Evolutionary conservation across 345 rosid species (phyloP), one percentile per base, ranked within the genome.

Genomic region (Ailanthus altissimus): DNA sequence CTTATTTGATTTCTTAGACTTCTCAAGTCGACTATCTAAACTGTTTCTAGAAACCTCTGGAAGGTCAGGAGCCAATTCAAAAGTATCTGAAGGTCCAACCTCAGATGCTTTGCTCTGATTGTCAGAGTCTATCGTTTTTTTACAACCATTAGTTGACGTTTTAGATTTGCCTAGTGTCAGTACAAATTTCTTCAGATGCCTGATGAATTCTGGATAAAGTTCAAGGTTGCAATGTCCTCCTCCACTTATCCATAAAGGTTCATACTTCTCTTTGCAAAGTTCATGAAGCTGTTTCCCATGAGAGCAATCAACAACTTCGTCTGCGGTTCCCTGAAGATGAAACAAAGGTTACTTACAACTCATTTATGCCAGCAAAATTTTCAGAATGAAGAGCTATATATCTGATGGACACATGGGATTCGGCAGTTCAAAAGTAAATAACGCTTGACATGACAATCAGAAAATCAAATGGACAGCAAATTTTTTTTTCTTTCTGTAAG

Each of bases 171-270:
- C 86, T 59, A 93, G 77, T 26, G 89, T 79, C 63, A 81, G 59
- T 43, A 91, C 94, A 75, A 86, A 94, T 77, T 89, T 92, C 90
- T 90, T 91, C 75, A 93, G 84, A 76, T 91, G 93, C 80, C 78
- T 88, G 57, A 93, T 90, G 87, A 90, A 93, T 82, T 93, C 97
- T 13, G 97, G 93, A 80, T 88, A 94, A 38, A 94, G 89, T 86
- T 94, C 98, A 45, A 93, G 97, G 70, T 93, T 90, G 87, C 95
- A 91, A 75, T 94, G 98, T 45, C 97, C 97, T 23, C 97, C 97
- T 45, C 98, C 94, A 73, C 20, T 89, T 77, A 93, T 81, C 98
- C 98, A 93, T 67, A 93, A 80, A 53, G 97, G 98, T 58, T 94
- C 97, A 59, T 91, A 90, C 84, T 91, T 94, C 25, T 84, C 84